Base-by-base conservation (phyloP, 176 grass and related monocot genomes). In the Musa schizocarpa region DNA sequence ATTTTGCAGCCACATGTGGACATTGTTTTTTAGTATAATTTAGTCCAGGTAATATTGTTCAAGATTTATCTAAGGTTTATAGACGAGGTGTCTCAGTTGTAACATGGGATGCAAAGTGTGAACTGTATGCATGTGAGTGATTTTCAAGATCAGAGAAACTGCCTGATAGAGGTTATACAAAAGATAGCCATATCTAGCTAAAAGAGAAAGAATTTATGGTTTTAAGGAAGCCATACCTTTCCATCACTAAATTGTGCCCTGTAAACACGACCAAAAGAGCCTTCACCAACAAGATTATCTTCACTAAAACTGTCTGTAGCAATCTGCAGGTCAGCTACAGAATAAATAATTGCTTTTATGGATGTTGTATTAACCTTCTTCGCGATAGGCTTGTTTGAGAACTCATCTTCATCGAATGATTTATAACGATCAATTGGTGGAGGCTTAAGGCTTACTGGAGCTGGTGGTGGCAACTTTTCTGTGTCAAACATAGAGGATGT, bases 281-380 rank as follows among this genome's bases (percentile, higher is more conserved):
- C 93, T 81, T 92, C 93, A 74, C 89, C 87, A 34, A 96, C 56
- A 68, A 92, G 81, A 86, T 83, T 96, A 75, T 92, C 83, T 66
- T 74, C 77, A 65, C 82, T 92, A 78, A 96, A 96, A 80, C 90
- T 92, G 65, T 83, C 75, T 0, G 93, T 96, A 53, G 93, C 93
- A 63, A 90, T 68, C 66, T 96, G 93, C 63, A 96, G 71, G 58
- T 96, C 93, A 70, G 89, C 93, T 29, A 96, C 87, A 1, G 81
- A 90, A 81, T 96, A 96, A 69, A 52, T 74, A 72, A 77, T 89
- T 61, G 86, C 85, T 76, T 80, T 87, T 66, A 96, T 88, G 66
- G 85, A 71, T 78, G 81, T 76, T 27, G 80, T 23, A 58, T 73
- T 73, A 26, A 78, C 77, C 65, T 81, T 83, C 81, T 85, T 90